Base-by-base conservation (phyloP, 2,329 filamentous ascomycete species). In the Diplodia seriata region DNA sequence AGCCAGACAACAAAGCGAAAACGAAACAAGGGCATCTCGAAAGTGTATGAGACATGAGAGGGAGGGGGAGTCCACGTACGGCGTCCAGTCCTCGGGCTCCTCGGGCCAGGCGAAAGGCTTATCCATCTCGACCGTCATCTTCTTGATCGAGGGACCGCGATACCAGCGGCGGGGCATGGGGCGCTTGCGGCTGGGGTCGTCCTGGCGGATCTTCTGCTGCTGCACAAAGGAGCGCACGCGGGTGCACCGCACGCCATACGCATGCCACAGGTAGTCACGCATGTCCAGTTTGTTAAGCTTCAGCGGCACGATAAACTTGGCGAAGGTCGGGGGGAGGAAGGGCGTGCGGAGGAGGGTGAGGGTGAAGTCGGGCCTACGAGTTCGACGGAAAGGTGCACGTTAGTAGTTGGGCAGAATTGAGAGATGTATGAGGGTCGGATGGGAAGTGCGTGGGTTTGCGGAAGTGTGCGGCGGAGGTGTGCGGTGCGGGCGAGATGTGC, bases 211-310 rank as follows among this genome's bases (percentile, higher is more conserved):
- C 56, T 86, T 87, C 77, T 88, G 85, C 80, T 90, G 87, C 74
- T 91, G 89, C 76, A 98, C 87, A 76, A 88, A 94, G 65, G 91
- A 93, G 70, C 94, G 91, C 70, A 98, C 89, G 72, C 85, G 77
- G 64, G 87, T 82, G 66, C 90, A 87, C 71, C 89, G 86, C 70
- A 98, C 89, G 69, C 86, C 85, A 85, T 99, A 99, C 53, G 87
- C 87, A 79, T 97, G 89, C 83, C 88, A 91, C 70, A 99, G 90
- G 83, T 98, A 99, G 83, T 97, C 94, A 79, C 93, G 92, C 51
- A 99, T 83, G 79, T 99, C 95, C 80, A 98, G 90, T 83, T 99
- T 99, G 85, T 93, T 97, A 85, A 97, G 93, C 74, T 87, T 89
- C 73, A 98, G 86, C 12, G 95, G 95, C 38, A 97, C 94, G 75